Evolutionary conservation across 495 filamentous ascomycete genomes (phyloP), one percentile per base, ranked within the genome.

Genomic region (Sporormia fimetaria): DNA sequence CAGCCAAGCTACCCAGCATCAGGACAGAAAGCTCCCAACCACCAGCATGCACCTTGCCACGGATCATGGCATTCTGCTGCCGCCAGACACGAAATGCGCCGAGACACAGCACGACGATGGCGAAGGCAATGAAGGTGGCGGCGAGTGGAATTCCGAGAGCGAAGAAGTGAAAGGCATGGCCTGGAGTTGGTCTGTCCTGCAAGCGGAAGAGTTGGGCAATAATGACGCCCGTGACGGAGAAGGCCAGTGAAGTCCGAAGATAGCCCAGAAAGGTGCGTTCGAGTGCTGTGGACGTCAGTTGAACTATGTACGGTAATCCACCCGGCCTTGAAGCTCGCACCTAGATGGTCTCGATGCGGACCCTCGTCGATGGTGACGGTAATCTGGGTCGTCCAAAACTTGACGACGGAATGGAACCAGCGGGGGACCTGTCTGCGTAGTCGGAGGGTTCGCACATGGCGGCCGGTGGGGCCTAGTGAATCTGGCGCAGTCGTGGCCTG

Each of bases 221-320:
- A 17, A 76, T 51, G 4, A 78, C 72, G 29, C 76, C 74, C 36
- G 76, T 64, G 60, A 87, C 78, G 4, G 81, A 71, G 16, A 88
- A 63, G 5, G 73, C 64, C 17, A 81, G 58, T 0, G 80, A 81
- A 6, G 81, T 86, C 35, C 82, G 76, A 28, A 85, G 67, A 60
- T 87, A 87, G 34, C 68, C 75, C 30, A 88, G 74, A 56, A 81
- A 88, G 23, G 81, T 90, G 42, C 81, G 67, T 60, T 90, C 81
- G 18, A 85, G 67, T 21, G 83, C 84, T 87, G 55, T 32, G n/a
- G n/a, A n/a, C n/a, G n/a, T 34, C 16, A n/a, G 29, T 24, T 24
- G 36, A 41, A 41, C 33, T 36, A 17, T 30, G 37, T 12, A 3
- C 3, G 18, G 8, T 4, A 21, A 22, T 42, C 20, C 37, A 9